Evolutionary conservation across 768 basidiomycete species (phyloP).

Genomic region (Crucibulum laeve): DNA sequence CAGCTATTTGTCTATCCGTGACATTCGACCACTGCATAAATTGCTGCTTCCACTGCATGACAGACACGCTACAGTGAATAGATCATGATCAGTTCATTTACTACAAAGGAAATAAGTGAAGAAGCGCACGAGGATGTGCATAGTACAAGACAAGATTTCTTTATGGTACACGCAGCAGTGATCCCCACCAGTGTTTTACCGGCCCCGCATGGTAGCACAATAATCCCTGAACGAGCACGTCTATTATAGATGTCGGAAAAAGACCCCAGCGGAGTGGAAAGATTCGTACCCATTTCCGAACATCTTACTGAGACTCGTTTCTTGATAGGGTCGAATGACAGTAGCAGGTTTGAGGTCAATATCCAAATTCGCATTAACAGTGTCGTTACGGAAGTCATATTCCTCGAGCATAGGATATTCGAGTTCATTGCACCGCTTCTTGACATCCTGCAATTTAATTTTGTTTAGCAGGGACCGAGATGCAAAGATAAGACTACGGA

Average conservation of each 20-base stretch:
- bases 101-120: background rate
- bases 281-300: constrained; percentile 89
- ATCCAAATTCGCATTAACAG: constrained; percentile 92
- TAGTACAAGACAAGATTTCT: constrained; percentile 95
- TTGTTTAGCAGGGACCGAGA: background rate
- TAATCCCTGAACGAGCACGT: constrained; percentile 96
- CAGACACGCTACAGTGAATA: constrained; percentile 59
- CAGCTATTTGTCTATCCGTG: constrained; percentile 92
- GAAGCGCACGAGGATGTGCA: constrained; percentile 91
- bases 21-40: constrained; percentile 99
- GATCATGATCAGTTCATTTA: constrained; percentile 9
- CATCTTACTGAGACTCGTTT: constrained; percentile 98
- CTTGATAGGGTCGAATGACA: constrained; percentile 96
- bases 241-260: constrained; percentile 28
- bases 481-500: constrained; percentile 28
- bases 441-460: constrained; percentile 65
- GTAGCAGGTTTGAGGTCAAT: constrained; percentile 98
- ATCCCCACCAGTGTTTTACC: constrained; percentile 99
- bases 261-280: background rate
- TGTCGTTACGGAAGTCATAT: constrained; percentile 98
- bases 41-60: constrained; percentile 99
- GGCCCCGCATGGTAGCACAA: constrained; percentile 96
- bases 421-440: constrained; percentile 93
- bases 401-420: constrained; percentile 99
- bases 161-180: constrained; percentile 98